phyloP scores from a whole-genome alignment of 441 rosid species.

The Gossypium davidsonii region DNA sequence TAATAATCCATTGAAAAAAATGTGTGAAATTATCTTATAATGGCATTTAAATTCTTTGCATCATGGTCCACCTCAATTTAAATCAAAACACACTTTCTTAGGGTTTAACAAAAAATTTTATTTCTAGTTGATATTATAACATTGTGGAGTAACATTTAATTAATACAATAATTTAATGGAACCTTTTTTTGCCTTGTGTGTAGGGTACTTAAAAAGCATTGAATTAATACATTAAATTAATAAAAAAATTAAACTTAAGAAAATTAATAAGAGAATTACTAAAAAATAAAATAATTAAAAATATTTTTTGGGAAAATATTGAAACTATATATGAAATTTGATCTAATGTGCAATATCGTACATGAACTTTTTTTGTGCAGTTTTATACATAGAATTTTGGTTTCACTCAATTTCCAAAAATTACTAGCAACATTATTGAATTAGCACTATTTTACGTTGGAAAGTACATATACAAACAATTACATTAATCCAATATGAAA shows the following conservation, averaged over 20 bases:
- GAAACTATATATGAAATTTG: background rate
- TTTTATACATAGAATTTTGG: no score
- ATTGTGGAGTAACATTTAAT: background rate
- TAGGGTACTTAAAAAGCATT: slow-evolving; percentile 13
- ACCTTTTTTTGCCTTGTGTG: background rate
- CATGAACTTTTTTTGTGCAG: no score
- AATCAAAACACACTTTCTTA: background rate
- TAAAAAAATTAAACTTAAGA: background rate
- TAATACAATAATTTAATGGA: slow-evolving; percentile 1
- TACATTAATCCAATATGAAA: no score
- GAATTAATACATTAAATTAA: slow-evolving; percentile 7
- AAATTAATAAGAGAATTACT: no score
- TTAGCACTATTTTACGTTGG: no score
- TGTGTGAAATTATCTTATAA: background rate
- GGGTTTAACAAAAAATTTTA: background rate
- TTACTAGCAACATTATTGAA: no score
- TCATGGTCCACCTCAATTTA: background rate
- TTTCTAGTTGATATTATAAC: background rate
- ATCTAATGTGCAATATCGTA: background rate
- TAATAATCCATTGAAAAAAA: background rate
- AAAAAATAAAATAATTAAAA: background rate
- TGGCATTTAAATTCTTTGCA: background rate
- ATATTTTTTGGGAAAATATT: background rate
- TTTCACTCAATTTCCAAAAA: no score
- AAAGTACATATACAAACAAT: no score